Base-by-base conservation (phyloP, 75 land plant species). In the Picea glauca region DNA sequence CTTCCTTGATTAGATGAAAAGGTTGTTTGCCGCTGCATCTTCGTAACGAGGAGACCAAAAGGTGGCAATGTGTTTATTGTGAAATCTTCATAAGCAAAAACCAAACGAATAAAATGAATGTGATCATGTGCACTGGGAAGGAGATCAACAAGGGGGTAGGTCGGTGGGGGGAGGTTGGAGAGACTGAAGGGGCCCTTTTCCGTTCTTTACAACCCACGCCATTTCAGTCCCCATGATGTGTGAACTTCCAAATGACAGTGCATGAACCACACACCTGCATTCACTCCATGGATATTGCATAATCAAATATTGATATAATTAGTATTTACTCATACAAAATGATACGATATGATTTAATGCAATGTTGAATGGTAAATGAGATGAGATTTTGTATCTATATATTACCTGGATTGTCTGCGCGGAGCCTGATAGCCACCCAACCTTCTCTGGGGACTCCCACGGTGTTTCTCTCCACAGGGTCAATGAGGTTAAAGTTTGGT, bases 221-320 rank as follows among this genome's bases (percentile, higher is more conserved):
- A 87, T 59, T 75, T 82, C 87, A 90, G 81, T 33, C 91, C 89
- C 89, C 91, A 90, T 14, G 83, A 79, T 13, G 79, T 75, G 65
- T 89, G 91, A 35, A 88, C 79, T n/a, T 88, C 90, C 62, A 85
- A 26, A 60, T 88, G 90, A 60, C 90, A 88, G 64, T 89, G 91
- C 85, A 88, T 83, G 66, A 85, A 84, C 90, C 90, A 88, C 9
- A 84, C 90, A 1, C 91, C 88, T 86, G 85, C 9, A 79, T 30
- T 6, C 43, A 60, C 7, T 15, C 5, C 61, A 60, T 46, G 54
- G 54, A 46, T 46, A 40, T 40, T 40, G 43, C 4, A 0, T 40
- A 40, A 40, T 0, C 43, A 3, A 40, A 0, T 5, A 40, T 40
- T 40, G 5, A 5, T 40, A 40, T 40, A 40, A 40, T 40, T 40